Conservation (phyloP, 2,329 filamentous ascomycete genomes). For the Aureobasidium sp. region DNA sequence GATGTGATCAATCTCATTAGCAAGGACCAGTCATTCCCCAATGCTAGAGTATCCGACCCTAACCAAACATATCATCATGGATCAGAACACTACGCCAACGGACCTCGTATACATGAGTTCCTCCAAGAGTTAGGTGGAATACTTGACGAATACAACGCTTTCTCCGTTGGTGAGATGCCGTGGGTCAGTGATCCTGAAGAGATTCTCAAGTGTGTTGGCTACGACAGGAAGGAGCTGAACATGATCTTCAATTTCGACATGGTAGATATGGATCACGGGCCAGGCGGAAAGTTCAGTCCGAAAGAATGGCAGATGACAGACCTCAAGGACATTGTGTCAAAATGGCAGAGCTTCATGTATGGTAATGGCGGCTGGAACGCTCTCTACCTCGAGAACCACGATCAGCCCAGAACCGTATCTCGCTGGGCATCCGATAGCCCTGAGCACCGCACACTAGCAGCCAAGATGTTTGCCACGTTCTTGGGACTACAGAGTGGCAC, state of each 20-base stretch:
- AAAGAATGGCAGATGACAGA: slow-evolving; percentile 54
- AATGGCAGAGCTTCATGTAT: slow-evolving; percentile 67
- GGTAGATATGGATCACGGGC: slow-evolving; percentile 55
- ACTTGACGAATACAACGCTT: slow-evolving; percentile 50
- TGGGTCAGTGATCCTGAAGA: slow-evolving; percentile 51
- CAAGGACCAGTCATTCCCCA: slow-evolving; percentile 23
- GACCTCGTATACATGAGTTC: slow-evolving; percentile 49
- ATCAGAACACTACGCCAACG: slow-evolving; percentile 24
- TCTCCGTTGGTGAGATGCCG: slow-evolving; percentile 57
- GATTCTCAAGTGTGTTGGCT: slow-evolving; percentile 57
- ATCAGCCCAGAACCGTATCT: slow-evolving; percentile 63
- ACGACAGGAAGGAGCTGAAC: slow-evolving; percentile 57
- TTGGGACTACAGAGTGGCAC: slow-evolving; percentile 38
- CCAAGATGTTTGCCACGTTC: slow-evolving; percentile 53
- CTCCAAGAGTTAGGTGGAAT: slow-evolving; percentile 49
- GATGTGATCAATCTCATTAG: slow-evolving; percentile 23
- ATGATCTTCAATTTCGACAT: slow-evolving; percentile 78
- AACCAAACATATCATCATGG: slow-evolving; percentile 18
- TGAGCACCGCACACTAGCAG: slow-evolving; percentile 41
- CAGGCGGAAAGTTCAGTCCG: slow-evolving; percentile 44
- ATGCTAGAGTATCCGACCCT: slow-evolving; percentile 13
- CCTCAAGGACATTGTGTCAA: slow-evolving; percentile 59
- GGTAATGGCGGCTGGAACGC: slow-evolving; percentile 67
- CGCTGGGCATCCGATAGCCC: slow-evolving; percentile 58
- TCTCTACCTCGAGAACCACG: slow-evolving; percentile 69